A percentile compares a stretch with the other conserved stretches of the same genome.
These are phyloP conservation scores for Chaetomium olivaceum DNA, from an alignment of 2,329 filamentous ascomycete genomes.

Conservation along the genomic window DNA sequence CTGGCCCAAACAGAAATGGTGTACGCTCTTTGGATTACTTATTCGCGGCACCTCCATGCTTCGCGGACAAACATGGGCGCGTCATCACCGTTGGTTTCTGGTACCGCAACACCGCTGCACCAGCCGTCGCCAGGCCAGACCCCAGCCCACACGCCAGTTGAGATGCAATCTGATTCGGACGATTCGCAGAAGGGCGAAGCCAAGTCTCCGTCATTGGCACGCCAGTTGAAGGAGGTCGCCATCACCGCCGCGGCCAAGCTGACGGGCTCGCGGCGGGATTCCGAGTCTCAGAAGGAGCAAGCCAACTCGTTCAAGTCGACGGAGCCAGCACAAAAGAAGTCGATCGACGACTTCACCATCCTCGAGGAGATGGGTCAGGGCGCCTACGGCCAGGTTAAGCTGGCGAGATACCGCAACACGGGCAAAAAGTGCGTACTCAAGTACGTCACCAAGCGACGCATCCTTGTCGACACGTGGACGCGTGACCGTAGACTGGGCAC, in stretches of 20 bases:
- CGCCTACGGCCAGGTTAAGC: conserved; percentile 95
- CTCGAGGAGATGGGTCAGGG: conserved; percentile 98
- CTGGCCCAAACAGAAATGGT: conserved; percentile 71
- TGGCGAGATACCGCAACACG: conserved; percentile 80
- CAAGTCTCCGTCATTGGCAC: conserved; percentile 49
- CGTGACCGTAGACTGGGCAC: conserved; percentile 89
- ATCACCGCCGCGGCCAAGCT: conserved; percentile 56
- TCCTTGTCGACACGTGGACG: conserved; percentile 98
- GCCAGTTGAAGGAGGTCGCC: conserved; percentile 59
- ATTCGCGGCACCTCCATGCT: conserved; percentile 88
- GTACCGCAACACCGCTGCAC: conserved; percentile 69
- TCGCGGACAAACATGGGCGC: conserved; percentile 60
- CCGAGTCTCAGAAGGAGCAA: conserved; percentile 36
- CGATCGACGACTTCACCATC: conserved; percentile 86
- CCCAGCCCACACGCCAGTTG: conserved; percentile 56
- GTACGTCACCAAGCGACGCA: conserved; percentile 94
- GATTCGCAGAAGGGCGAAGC: conserved; percentile 46
- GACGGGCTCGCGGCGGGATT: conserved; percentile 40
- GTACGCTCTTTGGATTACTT: conserved; percentile 95
- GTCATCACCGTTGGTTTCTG: conserved; percentile 64
- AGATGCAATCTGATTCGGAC: conserved; percentile 57
- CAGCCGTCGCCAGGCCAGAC: conserved; percentile 78
- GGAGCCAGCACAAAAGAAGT: conserved; percentile 58
- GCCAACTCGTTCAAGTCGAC: conserved; percentile 39
- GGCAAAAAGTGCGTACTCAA: conserved; percentile 90